Evolutionary conservation across 2,329 filamentous ascomycete genomes (phyloP), one percentile per base, ranked within the genome.

Genomic region (Chaetomium strumarium): DNA sequence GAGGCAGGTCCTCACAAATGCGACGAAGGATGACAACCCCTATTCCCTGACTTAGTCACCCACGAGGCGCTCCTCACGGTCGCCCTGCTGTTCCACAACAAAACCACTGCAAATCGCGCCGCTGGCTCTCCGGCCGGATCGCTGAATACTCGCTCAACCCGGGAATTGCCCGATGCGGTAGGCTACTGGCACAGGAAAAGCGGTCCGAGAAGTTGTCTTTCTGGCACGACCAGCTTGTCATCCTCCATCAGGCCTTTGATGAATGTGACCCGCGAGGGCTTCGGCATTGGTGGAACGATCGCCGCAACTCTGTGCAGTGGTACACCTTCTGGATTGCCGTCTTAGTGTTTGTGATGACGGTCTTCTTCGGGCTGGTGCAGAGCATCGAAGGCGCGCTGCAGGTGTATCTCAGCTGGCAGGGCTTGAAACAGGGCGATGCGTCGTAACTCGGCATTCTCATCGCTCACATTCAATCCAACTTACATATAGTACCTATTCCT

Each of bases 241-340:
- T 70, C 1, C 55, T 76, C 2, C 74, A 75, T 59, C 66, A 74
- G 47, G 63, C 61, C 14, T 71, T 71, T 42, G 66, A 76, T 55
- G 64, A 75, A 53, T 54, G 69, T 5, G 53, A 63, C 44, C 66
- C 70, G 8, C 58, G 58, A 29, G 68, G 62, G 0, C 36, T 75
- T 1, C 61, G 60, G 0, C 68, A 74, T 42, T 74, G 68, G 69
- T 76, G 73, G 73, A 60, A 67, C 46, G 72, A 75, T 51, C 55
- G 67, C 3, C 56, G 73, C 1, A 71, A 72, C 30, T 64, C 67
- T 0, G 67, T 69, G 0, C 72, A 76, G 48, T 75, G 72, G 71
- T 75, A 70, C 41, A 74, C 69, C 0, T 72, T 75, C 48, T 77
- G 74, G 73, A 64, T 75, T 3, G 47, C 52, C n/a, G 31, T 54